Percentiles rank a stretch among this genome's conserved stretches.
These are phyloP conservation scores for Benincasa hispida DNA, from an alignment of 306 rosid species.

Conservation along the genomic window DNA sequence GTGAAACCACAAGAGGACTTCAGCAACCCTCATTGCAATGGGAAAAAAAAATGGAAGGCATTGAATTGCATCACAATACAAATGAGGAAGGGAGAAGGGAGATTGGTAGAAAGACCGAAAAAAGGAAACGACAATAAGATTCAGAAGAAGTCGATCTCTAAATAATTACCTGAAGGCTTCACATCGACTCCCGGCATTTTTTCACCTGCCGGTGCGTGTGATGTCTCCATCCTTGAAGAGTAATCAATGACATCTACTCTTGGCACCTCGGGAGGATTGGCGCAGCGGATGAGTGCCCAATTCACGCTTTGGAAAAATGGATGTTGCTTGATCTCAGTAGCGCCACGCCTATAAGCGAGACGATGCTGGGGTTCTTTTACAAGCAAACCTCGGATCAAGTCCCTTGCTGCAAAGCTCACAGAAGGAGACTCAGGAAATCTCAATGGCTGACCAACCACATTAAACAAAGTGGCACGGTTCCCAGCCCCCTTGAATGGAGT, in stretches of 20 bases:
- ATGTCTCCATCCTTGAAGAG: constrained; percentile 7
- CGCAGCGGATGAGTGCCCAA: constrained; percentile 98
- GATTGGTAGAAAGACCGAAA: constrained; percentile 6
- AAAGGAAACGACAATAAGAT: constrained; percentile 7
- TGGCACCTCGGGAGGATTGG: constrained; percentile 80
- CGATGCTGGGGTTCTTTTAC: constrained; percentile 98
- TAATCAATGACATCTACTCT: constrained; percentile 28
- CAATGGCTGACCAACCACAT: constrained; percentile 89
- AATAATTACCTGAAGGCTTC: constrained; percentile 86
- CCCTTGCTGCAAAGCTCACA: constrained; percentile 95
- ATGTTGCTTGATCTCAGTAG: constrained; percentile 83
- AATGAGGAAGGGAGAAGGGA: constrained; percentile 15
- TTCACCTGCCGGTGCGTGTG: constrained; percentile 28
- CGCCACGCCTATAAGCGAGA: constrained; percentile 88
- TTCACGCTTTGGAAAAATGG: constrained; percentile 87
- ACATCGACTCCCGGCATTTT: constrained; percentile 48
- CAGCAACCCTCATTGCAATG: constrained; percentile 28
- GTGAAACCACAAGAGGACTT: constrained; percentile 13
- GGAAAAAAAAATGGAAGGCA: constrained; percentile 27
- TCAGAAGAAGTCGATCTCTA: constrained; percentile 93
- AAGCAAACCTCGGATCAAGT: constrained; percentile 80
- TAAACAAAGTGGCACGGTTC: constrained; percentile 80
- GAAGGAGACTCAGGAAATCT: constrained; percentile 80
- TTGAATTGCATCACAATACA: constrained; percentile 21
- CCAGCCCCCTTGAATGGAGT: constrained; percentile 88